Base-by-base conservation (phyloP, 2,329 filamentous ascomycete species). In the Pseudomassariella vexata region DNA sequence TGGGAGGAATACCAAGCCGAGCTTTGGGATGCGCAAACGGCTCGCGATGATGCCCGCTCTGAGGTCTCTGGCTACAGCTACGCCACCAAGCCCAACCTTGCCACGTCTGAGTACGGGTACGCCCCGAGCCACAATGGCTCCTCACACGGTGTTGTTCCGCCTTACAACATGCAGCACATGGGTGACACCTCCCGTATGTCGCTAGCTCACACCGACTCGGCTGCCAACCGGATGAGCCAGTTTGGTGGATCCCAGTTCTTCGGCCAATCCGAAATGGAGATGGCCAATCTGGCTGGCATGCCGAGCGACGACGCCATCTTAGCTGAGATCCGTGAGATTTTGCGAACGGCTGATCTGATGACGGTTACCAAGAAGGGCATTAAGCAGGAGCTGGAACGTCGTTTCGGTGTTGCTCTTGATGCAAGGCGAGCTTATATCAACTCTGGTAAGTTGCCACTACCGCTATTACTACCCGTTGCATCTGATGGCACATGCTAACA, bases 1-100 rank as follows among this genome's bases (percentile, higher is more conserved):
- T 98, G 92, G 92, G 92, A 98, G 59, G 92, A 98, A 52, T 98
- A 96, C 59, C 92, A 98, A 61, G 84, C 84, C 41, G 92, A 96
- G 70, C 79, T 98, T 26, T 98, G 90, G 92, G 92, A 98, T 54
- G 83, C 85, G 1, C 86, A 94, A 62, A 94, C 76, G 6, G 69
- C 85, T n/a, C 82, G 83, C 49, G 76, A 80, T 44, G 92, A 98
- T 54, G 67, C 79, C 16, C 81, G 75, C 38, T 95, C 88, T 8
- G 90, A 95, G 59, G 65, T 90, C 32, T 95, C 88, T n/a, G 90
- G 90, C 36, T 85, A 86, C 65, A 94, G 85, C 34, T 98, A 96
- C 55, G 90, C 79, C 34, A 98, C 92, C 41, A 94, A 94, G 64
- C 82, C 74, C 36, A 66, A 70, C 32, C 52, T 52, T 4, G 58